Base-by-base conservation (phyloP, 164 flowering plant genomes). In the Liquidambar formosana region DNA sequence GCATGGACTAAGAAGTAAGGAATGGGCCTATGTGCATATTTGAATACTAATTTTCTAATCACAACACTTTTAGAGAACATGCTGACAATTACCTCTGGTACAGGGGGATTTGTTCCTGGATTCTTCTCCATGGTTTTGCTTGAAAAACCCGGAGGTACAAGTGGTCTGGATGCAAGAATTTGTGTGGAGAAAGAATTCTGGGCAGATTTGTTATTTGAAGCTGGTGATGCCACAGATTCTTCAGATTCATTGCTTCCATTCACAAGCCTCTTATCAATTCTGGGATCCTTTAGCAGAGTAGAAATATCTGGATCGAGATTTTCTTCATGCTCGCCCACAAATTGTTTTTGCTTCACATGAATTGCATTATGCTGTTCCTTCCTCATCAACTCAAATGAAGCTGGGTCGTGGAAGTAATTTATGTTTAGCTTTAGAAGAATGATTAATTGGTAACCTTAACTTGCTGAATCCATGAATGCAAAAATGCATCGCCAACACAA, bases 331-430 rank as follows among this genome's bases (percentile, higher is more conserved):
- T 23, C 64, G n/a, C 38, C 76, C 27, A 22, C 28, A 23, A 61
- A n/a, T 44, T 59, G 67, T 5, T 58, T 71, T 23, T 71, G 58
- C 19, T 71, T 65, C 52, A 1, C 71, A 26, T 62, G 28, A 43
- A 45, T 45, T 58, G 65, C 59, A 2, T 64, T 51, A 28, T 65
- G 43, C 10, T 63, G 63, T 38, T 63, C 71, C 57, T 67, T 67
- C 67, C 27, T 63, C 64, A 54, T 67, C 58, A 61, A 67, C 57
- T 67, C 71, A 67, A 47, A 73, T 15, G 63, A 54, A 53, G 46
- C 76, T 73, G 67, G 16, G 25, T 3, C 2, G 22, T 1, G 15
- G 22, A 61, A 21, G 22, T 12, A 28, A 15, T 57, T 25, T 23
- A 25, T 26, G 60, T 57, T n/a, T 57, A 26, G 38, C 60, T 25